A percentile compares a stretch with the other conserved stretches of the same genome.
phyloP scores from a whole-genome alignment of 192 early-diverging fungal genomes.

The Coemansia sp. region DNA sequence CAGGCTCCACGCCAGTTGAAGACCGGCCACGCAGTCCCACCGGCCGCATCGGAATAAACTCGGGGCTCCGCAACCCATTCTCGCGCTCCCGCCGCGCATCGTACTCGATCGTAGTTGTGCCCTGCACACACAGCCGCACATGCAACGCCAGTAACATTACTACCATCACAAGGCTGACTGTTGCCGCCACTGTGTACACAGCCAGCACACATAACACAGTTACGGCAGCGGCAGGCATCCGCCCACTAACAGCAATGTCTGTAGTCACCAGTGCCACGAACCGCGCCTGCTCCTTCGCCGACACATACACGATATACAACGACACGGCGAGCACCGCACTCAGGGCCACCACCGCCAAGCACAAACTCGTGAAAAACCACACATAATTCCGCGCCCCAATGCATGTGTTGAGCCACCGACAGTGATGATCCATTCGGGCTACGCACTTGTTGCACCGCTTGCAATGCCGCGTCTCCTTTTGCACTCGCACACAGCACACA shows the following conservation, averaged over 20 bases:
- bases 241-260: too few relatives aligned
- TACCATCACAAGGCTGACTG: slow-evolving; percentile 10
- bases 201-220: slow-evolving; percentile 24
- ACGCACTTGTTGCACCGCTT: slow-evolving; percentile 57
- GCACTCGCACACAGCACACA: slow-evolving; percentile 29
- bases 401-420: slow-evolving; percentile 44
- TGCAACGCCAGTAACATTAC: slow-evolving; percentile 35
- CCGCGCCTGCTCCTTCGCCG: slow-evolving; percentile 10
- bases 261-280: slow-evolving; percentile 1
- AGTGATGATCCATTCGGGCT: slow-evolving; percentile 32
- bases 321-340: slow-evolving; percentile 1
- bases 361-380: slow-evolving; percentile 32
- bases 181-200: slow-evolving; percentile 12
- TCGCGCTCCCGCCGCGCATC: slow-evolving; percentile 11
- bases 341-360: slow-evolving; percentile 17
- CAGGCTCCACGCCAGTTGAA: too few relatives aligned
- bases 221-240: background rate
- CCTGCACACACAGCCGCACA: slow-evolving; percentile 25
- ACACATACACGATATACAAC: slow-evolving; percentile 20
- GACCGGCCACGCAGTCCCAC: too few relatives aligned
- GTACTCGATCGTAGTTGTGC: slow-evolving; percentile 42
- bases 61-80: slow-evolving; percentile 5
- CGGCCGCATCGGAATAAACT: slow-evolving; percentile 18
- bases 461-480: slow-evolving; percentile 44
- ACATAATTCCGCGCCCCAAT: slow-evolving; percentile 26